Evolutionary conservation across 2,329 filamentous ascomycete species (phyloP), one percentile per base, ranked within the genome.

Genomic region (Nectriaceae sp.): DNA sequence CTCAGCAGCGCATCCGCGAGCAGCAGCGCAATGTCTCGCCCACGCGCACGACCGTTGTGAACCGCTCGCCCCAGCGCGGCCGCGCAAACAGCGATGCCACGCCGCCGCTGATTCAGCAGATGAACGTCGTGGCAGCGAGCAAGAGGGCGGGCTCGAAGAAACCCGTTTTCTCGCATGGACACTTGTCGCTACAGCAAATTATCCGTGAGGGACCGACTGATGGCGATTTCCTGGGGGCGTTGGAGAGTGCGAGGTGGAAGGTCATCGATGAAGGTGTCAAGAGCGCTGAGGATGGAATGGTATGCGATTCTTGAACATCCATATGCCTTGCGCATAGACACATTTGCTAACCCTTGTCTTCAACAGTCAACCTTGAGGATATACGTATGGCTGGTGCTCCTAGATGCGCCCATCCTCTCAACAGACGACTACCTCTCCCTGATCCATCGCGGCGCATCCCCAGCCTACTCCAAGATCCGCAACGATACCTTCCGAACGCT

Each of bases 401-500:
- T 99, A 60, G 89, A 96, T 65, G 87, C 92, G 24, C 86, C 90
- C 5, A 84, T 96, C 37, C 76, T 97, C 54, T 81, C 86, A 38
- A 96, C 94, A 49, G 89, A 96, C 62, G 80, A 87, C 52, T 99
- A 99, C 68, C 88, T 97, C 56, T 81, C 83, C 48, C 87, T 97
- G 38, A 88, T 99, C 56, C 91, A 96, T 65, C 90, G 94, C 55
- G 93, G 94, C 54, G 89, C 93, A 20, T 97, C 93, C 3, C 92
- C 93, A 1, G 92, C 91, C 39, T 96, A 99, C 73, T 85, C 90
- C 63, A 99, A 99, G 74, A 99, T 99, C 66, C 89, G 92, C 67
- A 97, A 99, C 71, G 94, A 99, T 70, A 97, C 94, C 35, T 97
- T 97, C 70, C 90, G 94, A 61, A 99, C 94, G 1, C 78, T 99